Conservation (phyloP, 768 basidiomycete species). For the Lactarius tabidus region DNA sequence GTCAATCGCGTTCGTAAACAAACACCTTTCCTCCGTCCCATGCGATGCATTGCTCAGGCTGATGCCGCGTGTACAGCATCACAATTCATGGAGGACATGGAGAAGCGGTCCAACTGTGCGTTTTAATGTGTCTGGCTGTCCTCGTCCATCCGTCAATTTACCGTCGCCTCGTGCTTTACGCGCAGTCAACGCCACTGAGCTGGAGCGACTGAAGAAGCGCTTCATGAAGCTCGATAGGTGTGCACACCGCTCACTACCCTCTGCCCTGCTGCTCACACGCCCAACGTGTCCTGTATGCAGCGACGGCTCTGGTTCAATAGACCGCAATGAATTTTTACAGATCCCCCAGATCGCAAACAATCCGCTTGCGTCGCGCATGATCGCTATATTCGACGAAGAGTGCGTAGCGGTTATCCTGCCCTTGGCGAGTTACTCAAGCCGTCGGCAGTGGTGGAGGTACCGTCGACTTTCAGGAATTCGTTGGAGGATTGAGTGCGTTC, state of each 20-base stretch:
- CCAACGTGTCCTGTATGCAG: conserved; percentile 36
- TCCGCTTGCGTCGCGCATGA: conserved; percentile 94
- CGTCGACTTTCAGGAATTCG: conserved; percentile 99
- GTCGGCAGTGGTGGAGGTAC: conserved; percentile 87
- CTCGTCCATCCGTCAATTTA: not conserved
- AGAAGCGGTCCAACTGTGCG: conserved; percentile 95
- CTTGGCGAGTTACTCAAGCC: conserved; percentile 2
- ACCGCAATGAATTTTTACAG: conserved; percentile 97
- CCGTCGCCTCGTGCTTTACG: not conserved
- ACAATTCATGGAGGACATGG: conserved; percentile 98
- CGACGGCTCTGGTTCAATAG: conserved; percentile 96
- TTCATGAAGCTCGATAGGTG: conserved; percentile 99
- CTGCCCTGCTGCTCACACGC: not conserved
- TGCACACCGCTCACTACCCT: conserved; percentile 20
- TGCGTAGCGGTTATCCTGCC: conserved; percentile 41
- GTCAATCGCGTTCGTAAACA: conserved; percentile 70
- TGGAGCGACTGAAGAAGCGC: conserved; percentile 95
- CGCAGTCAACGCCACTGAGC: conserved; percentile 88
- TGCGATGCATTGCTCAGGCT: conserved; percentile 8
- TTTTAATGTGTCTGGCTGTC: conserved; percentile 25
- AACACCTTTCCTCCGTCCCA: not conserved
- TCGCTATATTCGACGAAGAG: conserved; percentile 99
- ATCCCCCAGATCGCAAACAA: conserved; percentile 99
- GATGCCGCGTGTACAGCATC: conserved; percentile 49
- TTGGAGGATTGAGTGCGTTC: conserved; percentile 95